These are phyloP conservation scores for Schrenkiella parvula DNA, from an alignment of 345 rosid genomes.

Conservation along the genomic window DNA sequence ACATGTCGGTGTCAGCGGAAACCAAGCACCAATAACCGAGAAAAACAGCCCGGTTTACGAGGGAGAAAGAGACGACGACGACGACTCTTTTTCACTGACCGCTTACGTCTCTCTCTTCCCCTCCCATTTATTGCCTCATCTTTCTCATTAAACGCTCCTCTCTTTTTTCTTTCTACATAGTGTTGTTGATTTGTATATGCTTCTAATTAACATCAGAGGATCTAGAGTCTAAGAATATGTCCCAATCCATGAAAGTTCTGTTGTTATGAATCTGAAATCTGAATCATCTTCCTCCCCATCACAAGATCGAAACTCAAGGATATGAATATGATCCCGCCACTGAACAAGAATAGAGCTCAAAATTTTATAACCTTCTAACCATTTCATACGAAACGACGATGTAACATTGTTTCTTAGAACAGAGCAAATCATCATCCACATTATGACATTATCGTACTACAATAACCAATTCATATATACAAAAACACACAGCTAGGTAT, in stretches of 20 bases:
- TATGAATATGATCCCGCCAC: too few relatives aligned
- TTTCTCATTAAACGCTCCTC: conserved; percentile 25
- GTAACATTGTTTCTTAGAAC: background rate
- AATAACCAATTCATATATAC: conserved; percentile 10
- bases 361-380: too few relatives aligned
- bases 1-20: conserved; percentile 61
- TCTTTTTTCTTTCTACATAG: too few relatives aligned
- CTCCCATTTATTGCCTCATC: conserved; percentile 23
- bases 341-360: too few relatives aligned
- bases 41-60: conserved; percentile 50
- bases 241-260: conserved; percentile 24
- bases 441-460: conserved; percentile 4
- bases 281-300: background rate
- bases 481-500: background rate
- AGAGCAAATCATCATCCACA: background rate
- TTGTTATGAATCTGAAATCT: background rate
- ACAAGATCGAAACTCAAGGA: background rate
- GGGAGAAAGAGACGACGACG: conserved; percentile 11
- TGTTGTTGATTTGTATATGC: too few relatives aligned
- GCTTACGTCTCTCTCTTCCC: conserved; percentile 34
- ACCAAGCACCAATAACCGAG: conserved; percentile 45
- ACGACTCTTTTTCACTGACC: conserved; percentile 32
- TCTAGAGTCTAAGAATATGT: conserved; percentile 9
- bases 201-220: background rate
- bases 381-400: background rate